Evolutionary conservation across 345 rosid genomes (phyloP).

Genomic region (Trapa incisa): DNA sequence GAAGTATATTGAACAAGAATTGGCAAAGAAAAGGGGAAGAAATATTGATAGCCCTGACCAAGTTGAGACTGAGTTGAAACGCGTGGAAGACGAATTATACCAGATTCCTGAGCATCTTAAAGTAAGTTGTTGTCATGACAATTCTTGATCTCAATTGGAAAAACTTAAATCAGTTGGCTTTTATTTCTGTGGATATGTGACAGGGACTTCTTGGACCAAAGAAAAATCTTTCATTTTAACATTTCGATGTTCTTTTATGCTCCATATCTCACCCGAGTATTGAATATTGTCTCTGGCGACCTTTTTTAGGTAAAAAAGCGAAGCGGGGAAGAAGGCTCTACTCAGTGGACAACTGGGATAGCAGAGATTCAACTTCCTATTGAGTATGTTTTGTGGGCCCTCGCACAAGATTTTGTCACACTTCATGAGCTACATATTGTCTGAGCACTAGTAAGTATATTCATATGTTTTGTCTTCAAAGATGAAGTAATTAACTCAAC

Average conservation of each 20-base stretch:
- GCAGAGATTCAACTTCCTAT: constrained; percentile 95
- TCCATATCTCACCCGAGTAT: not conserved
- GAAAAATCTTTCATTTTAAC: not conserved
- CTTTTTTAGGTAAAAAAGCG: constrained; percentile 57
- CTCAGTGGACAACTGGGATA: constrained; percentile 98
- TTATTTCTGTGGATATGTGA: not conserved
- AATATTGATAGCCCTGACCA: constrained; percentile 31
- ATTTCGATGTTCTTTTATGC: not conserved
- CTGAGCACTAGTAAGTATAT: not conserved
- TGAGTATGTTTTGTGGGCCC: constrained; percentile 36
- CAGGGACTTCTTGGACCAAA: not conserved
- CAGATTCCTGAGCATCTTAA: constrained; percentile 91
- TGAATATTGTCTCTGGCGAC: not conserved
- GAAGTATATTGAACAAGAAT: constrained; percentile 76
- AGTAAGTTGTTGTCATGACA: constrained; percentile 20
- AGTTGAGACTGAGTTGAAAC: constrained; percentile 60
- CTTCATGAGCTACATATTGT: not conserved
- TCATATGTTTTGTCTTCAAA: not conserved
- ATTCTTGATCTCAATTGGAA: not conserved
- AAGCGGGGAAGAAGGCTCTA: constrained; percentile 91
- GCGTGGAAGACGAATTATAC: constrained; percentile 83
- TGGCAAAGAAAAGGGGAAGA: constrained; percentile 78
- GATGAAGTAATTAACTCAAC: not conserved
- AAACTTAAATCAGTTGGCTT: not conserved
- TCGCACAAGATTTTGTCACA: not conserved